Percentiles rank a stretch among this genome's conserved stretches.
Evolutionary conservation across 2,329 filamentous ascomycete genomes (phyloP).

Genomic region (Pseudofabraea citricarpa): DNA sequence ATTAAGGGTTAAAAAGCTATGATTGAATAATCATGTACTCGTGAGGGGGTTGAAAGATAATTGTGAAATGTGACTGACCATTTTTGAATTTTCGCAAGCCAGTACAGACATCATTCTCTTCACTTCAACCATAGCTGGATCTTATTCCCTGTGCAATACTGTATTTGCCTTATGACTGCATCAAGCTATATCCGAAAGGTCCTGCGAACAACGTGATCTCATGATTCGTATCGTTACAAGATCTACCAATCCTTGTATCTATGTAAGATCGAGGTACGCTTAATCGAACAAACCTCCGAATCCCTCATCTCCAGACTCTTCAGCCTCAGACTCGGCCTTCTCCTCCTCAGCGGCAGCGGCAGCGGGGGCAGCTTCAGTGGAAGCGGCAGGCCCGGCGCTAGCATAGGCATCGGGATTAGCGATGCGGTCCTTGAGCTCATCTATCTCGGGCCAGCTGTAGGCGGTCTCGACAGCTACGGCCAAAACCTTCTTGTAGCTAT

Average conservation of each 20-base stretch:
- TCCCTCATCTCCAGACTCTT: constrained; percentile 55
- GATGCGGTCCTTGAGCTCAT: constrained; percentile 98
- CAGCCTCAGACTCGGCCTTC: constrained; percentile 62
- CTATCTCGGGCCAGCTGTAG: constrained; percentile 90
- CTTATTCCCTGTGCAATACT: too few species aligned
- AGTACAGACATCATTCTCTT: too few species aligned
- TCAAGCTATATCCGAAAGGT: constrained; percentile 20
- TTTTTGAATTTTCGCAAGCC: constrained; percentile 8
- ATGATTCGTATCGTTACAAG: constrained; percentile 16
- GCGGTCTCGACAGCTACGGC: constrained; percentile 87
- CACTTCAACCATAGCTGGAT: too few species aligned
- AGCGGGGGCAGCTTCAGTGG: constrained; percentile 45
- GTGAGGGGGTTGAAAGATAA: constrained; percentile 10
- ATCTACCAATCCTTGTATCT: constrained; percentile 10
- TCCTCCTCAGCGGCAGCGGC: constrained; percentile 52
- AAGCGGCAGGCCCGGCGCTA: constrained; percentile 67
- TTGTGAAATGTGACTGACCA: constrained; percentile 19
- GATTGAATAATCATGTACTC: constrained; percentile 29
- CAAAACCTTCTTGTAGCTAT: constrained; percentile 95
- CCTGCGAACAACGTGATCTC: constrained; percentile 15
- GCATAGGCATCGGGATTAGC: constrained; percentile 98
- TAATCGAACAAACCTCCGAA: constrained; percentile 80
- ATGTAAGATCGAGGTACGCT: constrained; percentile 22
- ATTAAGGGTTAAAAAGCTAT: constrained; percentile 36
- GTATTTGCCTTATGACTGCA: constrained; percentile 14